These are phyloP conservation scores for Marvania coccoides DNA, from an alignment of 139 green algal species.

Conservation along the genomic window DNA sequence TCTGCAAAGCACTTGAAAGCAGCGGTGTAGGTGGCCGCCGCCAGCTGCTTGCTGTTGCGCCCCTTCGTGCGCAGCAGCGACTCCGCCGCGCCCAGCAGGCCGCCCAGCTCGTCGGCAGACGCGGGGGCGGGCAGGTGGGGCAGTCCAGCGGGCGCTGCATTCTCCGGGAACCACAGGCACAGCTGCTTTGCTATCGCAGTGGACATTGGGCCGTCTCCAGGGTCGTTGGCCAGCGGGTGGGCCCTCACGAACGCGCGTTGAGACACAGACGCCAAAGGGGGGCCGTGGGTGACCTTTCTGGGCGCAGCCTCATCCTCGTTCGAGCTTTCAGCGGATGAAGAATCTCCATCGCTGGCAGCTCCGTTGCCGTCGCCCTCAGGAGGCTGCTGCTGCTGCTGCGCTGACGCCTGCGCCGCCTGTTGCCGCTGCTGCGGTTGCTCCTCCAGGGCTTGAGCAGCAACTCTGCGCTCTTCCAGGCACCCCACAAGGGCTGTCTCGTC, in stretches of 20 bases:
- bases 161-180: too few species aligned
- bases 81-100: slow-evolving; percentile 17
- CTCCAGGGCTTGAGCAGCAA: slow-evolving; percentile 2
- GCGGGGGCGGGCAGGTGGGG: slow-evolving; percentile 14
- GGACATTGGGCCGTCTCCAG: too few species aligned
- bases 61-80: slow-evolving; percentile 4
- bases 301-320: too few species aligned
- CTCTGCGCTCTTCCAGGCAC: slow-evolving; percentile 32
- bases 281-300: too few species aligned
- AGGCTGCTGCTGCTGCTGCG: background rate
- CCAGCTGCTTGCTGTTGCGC: background rate
- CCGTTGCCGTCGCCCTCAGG: background rate
- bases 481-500: slow-evolving; percentile 38
- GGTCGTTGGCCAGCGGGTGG: too few species aligned
- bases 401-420: background rate
- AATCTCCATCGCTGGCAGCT: background rate
- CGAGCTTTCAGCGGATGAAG: too few species aligned
- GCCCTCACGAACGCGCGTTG: too few species aligned
- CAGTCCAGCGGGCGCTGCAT: slow-evolving; percentile 3
- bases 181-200: too few species aligned
- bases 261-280: too few species aligned
- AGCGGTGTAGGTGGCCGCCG: slow-evolving; percentile 19
- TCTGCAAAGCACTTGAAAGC: slow-evolving; percentile 36
- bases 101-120: slow-evolving; percentile 24
- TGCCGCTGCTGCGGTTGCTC: background rate